Base-by-base conservation (phyloP, 2,329 filamentous ascomycete genomes). In the Colletotrichum camelliae region DNA sequence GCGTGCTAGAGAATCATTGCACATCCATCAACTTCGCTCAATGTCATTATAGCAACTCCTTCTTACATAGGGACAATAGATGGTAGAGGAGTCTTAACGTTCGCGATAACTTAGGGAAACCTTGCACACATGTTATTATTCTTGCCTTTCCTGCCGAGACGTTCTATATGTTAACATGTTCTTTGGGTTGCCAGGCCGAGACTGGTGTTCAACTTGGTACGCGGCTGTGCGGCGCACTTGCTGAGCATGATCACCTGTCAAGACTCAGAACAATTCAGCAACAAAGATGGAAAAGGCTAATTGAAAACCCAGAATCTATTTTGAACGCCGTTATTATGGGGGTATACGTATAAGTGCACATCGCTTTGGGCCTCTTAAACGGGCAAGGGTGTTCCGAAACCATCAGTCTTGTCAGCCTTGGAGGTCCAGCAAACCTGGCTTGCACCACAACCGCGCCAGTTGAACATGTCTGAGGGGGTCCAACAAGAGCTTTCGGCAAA, bases 21-120 rank as follows among this genome's bases (percentile, higher is more conserved):
- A n/a, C 18, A 6, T 1, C 9, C 5, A n/a, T 0, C 9, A n/a
- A 5, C 5, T 12, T 48, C 5, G 18, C 18, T 5, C 5, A 7
- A n/a, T 12, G 6, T 3, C 18, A 48, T 48, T n/a, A 1, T 0
- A 3, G 18, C 39, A n/a, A 48, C 9, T 12, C 8, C 3, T n/a
- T 48, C 18, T n/a, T 12, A 6, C 4, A 48, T 6, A 12, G 1
- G 1, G 18, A n/a, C 39, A 12, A 7, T n/a, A n/a, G 18, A 48
- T n/a, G 3, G 6, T 48, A 4, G 1, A 48, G 9, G 3, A n/a
- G 9, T 12, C 18, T 43, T 43, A 1, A 43, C 8, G 1, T 12
- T 43, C 16, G 18, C 16, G 3, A 8, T 5, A 18, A 5, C 7
- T n/a, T 3, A 10, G 10, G 33, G 3, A n/a, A 7, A 43, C 8